Evolutionary conservation across 257 asterid species (phyloP).

Genomic region (Ilex asprella): DNA sequence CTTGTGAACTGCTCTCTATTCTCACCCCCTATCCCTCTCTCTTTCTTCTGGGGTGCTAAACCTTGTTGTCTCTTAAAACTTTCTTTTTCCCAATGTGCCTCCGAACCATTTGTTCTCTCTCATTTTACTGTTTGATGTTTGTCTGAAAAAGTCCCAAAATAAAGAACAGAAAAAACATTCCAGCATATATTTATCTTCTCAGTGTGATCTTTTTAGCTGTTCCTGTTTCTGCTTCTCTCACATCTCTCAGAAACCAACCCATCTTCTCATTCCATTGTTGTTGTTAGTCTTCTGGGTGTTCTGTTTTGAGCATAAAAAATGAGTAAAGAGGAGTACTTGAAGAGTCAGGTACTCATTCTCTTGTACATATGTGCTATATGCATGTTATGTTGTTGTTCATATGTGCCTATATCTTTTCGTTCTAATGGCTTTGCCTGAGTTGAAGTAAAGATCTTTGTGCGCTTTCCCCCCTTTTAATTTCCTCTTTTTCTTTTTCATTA

Average conservation of each 20-base stretch:
- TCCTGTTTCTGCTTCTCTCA: slow-evolving; percentile 1
- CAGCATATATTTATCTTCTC: not conserved
- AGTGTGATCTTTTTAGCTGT: not conserved
- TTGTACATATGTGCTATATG: slow-evolving; percentile 11
- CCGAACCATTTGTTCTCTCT: not conserved
- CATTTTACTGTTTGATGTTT: not conserved
- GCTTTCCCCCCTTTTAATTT: no score
- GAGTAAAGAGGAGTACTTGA: slow-evolving; percentile 95
- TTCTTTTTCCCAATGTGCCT: slow-evolving; percentile 2
- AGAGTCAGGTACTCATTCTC: slow-evolving; percentile 69
- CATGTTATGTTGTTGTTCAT: not conserved
- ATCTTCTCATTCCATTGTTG: not conserved
- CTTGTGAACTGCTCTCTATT: slow-evolving; percentile 18
- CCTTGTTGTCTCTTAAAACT: slow-evolving; percentile 9
- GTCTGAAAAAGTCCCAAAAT: not conserved
- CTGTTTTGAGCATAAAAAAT: slow-evolving; percentile 27
- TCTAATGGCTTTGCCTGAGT: slow-evolving; percentile 23
- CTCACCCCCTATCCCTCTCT: slow-evolving; percentile 1
- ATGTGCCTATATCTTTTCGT: slow-evolving; percentile 10
- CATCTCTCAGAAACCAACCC: slow-evolving; percentile 7
- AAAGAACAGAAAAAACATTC: not conserved
- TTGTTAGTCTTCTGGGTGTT: slow-evolving; percentile 2
- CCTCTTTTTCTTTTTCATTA: slow-evolving; percentile 1
- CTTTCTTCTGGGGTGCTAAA: slow-evolving; percentile 15
- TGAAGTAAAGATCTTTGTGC: slow-evolving; percentile 8